These are phyloP conservation scores for Apiotrichum laibachii DNA, from an alignment of 1,284 basidiomycete species.

Conservation along the genomic window DNA sequence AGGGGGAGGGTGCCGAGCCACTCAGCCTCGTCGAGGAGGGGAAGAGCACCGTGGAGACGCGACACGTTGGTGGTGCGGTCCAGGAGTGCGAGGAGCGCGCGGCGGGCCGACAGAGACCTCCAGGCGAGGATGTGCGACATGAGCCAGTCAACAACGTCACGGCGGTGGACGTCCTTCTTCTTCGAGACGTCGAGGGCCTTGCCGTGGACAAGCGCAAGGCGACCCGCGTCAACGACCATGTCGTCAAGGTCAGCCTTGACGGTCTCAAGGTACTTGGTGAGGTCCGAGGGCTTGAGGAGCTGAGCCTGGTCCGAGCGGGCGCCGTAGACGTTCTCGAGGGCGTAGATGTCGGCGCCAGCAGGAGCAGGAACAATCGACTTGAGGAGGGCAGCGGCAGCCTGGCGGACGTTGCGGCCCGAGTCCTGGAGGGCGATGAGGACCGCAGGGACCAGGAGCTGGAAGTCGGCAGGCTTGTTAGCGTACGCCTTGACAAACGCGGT, in stretches of 20 bases:
- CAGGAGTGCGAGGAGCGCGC: constrained; percentile 62
- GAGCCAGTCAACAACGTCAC: constrained; percentile 72
- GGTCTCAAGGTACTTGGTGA: constrained; percentile 63
- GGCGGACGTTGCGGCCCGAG: constrained; percentile 57
- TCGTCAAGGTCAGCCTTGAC: constrained; percentile 62
- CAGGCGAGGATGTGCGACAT: constrained; percentile 75
- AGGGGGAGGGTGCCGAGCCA: constrained; percentile 26
- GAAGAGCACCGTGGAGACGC: constrained; percentile 64
- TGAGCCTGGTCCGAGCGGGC: constrained; percentile 65
- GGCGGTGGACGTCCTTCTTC: constrained; percentile 60
- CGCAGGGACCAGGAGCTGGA: constrained; percentile 80
- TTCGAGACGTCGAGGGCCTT: constrained; percentile 47
- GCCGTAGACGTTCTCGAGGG: constrained; percentile 79
- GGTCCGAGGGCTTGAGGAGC: constrained; percentile 72
- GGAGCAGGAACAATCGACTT: constrained; percentile 40
- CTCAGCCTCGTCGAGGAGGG: constrained; percentile 53
- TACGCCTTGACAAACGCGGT: constrained; percentile 59
- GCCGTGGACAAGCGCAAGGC: constrained; percentile 62
- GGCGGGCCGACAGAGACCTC: constrained; percentile 56
- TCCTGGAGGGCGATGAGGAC: constrained; percentile 67
- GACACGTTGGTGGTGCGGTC: constrained; percentile 62
- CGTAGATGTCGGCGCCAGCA: constrained; percentile 63
- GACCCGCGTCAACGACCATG: constrained; percentile 65
- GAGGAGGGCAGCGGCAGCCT: constrained; percentile 65
- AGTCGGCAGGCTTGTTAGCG: constrained; percentile 55